phyloP scores from a whole-genome alignment of 192 early-diverging fungal genomes.

The Coemansia asiatica region DNA sequence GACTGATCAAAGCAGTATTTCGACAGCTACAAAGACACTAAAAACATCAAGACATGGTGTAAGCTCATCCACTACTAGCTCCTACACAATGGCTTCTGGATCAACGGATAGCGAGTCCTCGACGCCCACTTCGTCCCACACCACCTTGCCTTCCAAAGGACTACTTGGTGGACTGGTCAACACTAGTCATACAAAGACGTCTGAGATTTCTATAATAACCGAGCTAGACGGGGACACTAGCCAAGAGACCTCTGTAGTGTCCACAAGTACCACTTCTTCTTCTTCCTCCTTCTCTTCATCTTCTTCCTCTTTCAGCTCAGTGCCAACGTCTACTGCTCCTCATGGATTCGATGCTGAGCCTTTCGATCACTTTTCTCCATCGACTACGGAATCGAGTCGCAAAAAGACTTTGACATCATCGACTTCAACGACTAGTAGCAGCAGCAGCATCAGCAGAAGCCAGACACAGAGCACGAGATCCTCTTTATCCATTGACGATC shows the following conservation, averaged over 20 bases:
- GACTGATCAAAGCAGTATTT: background rate
- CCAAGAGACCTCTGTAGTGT: background rate
- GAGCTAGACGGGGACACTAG: slow-evolving; percentile 8
- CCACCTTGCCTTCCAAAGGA: background rate
- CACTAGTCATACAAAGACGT: slow-evolving; percentile 23
- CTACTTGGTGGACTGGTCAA: background rate
- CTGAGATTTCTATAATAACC: slow-evolving; percentile 25
- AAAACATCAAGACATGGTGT: background rate
- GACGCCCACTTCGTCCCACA: background rate
- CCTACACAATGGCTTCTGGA: background rate
- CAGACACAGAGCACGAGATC: background rate
- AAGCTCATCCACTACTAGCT: background rate
- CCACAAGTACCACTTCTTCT: background rate
- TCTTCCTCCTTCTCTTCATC: background rate
- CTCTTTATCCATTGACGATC: background rate
- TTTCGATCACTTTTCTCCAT: background rate
- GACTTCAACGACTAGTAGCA: background rate
- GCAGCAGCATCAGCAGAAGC: background rate
- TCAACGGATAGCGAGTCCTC: background rate
- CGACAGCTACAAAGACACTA: slow-evolving; percentile 1
- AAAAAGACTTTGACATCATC: background rate
- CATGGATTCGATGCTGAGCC: background rate
- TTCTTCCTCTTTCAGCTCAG: background rate
- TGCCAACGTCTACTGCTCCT: slow-evolving; percentile 4
- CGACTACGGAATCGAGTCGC: background rate